Evolutionary conservation across 2,329 filamentous ascomycete genomes (phyloP).

Genomic region (Fusarium miscanthi): DNA sequence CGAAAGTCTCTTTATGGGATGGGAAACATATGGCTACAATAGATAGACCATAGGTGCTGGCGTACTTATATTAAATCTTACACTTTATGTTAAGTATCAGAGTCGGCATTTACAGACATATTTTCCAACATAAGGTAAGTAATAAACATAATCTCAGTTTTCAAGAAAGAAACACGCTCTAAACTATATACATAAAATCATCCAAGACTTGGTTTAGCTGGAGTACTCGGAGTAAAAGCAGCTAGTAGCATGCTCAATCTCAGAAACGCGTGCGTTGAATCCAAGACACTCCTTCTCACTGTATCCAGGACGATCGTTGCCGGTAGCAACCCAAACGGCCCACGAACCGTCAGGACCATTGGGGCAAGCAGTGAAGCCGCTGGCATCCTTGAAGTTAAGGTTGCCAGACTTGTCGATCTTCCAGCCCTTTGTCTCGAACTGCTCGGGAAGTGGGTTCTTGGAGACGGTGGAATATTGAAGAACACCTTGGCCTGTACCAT

Average conservation of each 20-base stretch:
- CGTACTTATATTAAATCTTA: no score
- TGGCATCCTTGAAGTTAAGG: not conserved
- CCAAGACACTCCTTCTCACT: constrained; percentile 52
- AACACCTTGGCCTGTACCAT: constrained; percentile 60
- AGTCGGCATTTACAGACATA: not conserved
- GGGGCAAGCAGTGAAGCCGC: constrained; percentile 64
- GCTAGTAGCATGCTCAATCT: constrained; percentile 45
- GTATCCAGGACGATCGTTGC: constrained; percentile 49
- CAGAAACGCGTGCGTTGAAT: constrained; percentile 48
- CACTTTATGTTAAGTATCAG: no score
- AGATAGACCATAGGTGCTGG: no score
- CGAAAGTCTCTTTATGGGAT: no score
- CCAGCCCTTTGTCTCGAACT: constrained; percentile 61
- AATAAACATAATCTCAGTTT: not conserved
- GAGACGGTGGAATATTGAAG: constrained; percentile 62
- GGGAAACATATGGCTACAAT: no score
- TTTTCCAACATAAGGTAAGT: no score
- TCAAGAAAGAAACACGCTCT: not conserved
- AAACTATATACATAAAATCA: not conserved
- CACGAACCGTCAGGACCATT: constrained; percentile 54
- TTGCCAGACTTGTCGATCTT: constrained; percentile 51
- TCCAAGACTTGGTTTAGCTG: not conserved
- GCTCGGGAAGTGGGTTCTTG: constrained; percentile 44
- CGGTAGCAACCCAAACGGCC: constrained; percentile 52
- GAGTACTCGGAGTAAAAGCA: constrained; percentile 51